Evolutionary conservation across 2,329 filamentous ascomycete species (phyloP).

Genomic region (Diaporthe vexans): DNA sequence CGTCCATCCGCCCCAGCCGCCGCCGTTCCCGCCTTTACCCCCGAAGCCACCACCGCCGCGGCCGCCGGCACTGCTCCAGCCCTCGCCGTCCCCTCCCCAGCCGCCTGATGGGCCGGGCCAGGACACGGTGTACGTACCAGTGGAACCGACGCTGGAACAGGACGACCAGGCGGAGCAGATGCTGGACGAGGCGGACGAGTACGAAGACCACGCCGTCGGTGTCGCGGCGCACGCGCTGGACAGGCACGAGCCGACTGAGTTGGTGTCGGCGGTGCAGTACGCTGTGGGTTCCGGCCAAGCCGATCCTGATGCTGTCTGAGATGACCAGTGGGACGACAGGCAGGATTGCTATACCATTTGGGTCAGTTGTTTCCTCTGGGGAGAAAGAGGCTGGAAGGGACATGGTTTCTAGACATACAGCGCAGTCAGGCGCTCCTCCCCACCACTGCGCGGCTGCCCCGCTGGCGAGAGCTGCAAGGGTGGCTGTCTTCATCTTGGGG

Average conservation of each 20-base stretch:
- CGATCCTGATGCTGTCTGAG: conserved; percentile 44
- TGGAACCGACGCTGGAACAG: conserved; percentile 55
- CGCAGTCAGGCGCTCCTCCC: conserved; percentile 57
- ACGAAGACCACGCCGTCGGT: conserved; percentile 49
- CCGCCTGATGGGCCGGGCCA: conserved; percentile 50
- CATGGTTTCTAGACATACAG: conserved; percentile 51
- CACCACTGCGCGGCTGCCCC: conserved; percentile 53
- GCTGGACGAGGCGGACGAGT: conserved; percentile 55
- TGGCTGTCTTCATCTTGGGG: conserved; percentile 29
- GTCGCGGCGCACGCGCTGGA: conserved; percentile 49
- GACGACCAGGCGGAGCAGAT: conserved; percentile 57
- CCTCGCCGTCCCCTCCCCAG: conserved; percentile 40
- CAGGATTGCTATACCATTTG: conserved; percentile 55
- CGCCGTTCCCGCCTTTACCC: conserved; percentile 27
- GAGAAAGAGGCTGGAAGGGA: neutral
- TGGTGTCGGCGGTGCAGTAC: conserved; percentile 50
- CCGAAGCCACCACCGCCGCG: conserved; percentile 32
- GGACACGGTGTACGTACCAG: conserved; percentile 56
- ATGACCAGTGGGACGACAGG: conserved; percentile 55
- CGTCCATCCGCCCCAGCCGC: conserved; percentile 43
- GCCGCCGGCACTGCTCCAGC: conserved; percentile 14
- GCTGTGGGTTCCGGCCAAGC: conserved; percentile 50
- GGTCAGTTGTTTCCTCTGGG: conserved; percentile 18
- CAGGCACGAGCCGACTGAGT: conserved; percentile 49
- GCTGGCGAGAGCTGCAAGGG: conserved; percentile 36